These are phyloP conservation scores for Fusarium tuaranense DNA, from an alignment of 2,329 filamentous ascomycete genomes.

Conservation along the genomic window DNA sequence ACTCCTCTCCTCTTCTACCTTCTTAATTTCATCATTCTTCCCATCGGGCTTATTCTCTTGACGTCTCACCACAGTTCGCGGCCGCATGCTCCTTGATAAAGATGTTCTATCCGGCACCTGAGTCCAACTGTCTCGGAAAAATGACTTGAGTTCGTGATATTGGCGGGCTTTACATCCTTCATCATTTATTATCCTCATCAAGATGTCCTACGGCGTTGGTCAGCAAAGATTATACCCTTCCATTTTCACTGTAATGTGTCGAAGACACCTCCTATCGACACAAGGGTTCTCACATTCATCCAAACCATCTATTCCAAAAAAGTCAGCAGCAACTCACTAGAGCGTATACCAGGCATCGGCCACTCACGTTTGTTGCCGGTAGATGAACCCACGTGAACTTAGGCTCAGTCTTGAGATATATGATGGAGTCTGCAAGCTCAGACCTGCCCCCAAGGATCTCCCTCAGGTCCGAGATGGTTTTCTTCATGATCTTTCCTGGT, in stretches of 20 bases:
- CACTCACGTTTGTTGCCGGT: constrained; percentile 15
- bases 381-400: constrained; percentile 20
- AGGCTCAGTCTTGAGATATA: not conserved
- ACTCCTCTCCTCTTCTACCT: not conserved
- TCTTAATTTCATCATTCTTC: not conserved
- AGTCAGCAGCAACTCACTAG: not conserved
- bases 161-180: not conserved
- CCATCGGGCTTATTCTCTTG: too few species aligned
- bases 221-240: not conserved
- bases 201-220: not conserved
- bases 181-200: not conserved
- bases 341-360: accelerated
- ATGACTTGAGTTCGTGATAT: not conserved
- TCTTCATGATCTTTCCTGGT: not conserved
- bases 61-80: not conserved
- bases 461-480: not conserved
- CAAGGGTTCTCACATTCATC: constrained; percentile 14
- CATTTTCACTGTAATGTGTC: not conserved
- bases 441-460: not conserved
- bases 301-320: constrained; percentile 8
- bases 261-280: not conserved
- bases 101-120: constrained; percentile 6
- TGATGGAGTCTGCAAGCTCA: not conserved
- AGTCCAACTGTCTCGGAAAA: constrained; percentile 11
- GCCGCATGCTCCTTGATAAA: constrained; percentile 7